Evolutionary conservation across 345 rosid species (phyloP).

Genomic region (Eucalyptus pauciflora): DNA sequence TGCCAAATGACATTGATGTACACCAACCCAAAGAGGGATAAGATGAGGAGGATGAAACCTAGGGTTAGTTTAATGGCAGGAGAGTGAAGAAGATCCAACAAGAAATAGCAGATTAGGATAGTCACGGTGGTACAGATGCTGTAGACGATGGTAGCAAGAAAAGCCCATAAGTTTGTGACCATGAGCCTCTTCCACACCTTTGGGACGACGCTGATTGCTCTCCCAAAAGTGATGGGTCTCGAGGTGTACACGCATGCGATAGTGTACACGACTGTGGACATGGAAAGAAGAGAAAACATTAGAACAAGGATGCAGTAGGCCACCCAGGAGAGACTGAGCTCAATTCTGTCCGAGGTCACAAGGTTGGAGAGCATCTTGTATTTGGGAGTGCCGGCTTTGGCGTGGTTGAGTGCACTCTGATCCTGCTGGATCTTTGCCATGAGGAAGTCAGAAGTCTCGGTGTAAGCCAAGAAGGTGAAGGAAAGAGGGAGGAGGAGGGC

Average conservation of each 20-base stretch:
- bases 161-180: conserved; percentile 23
- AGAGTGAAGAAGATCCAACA: not conserved
- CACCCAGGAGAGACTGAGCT: conserved; percentile 14
- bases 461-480: conserved; percentile 22
- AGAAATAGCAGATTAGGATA: not conserved
- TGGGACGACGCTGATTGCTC: conserved; percentile 25
- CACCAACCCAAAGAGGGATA: conserved; percentile 13
- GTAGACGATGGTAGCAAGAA: not conserved
- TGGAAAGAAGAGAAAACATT: conserved; percentile 36
- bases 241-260: conserved; percentile 34
- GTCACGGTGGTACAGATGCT: conserved; percentile 1
- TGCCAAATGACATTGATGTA: conserved; percentile 32
- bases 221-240: conserved; percentile 11
- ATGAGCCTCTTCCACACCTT: conserved; percentile 41
- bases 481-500: conserved; percentile 38
- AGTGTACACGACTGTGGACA: conserved; percentile 30
- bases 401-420: not conserved
- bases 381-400: not conserved
- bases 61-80: not conserved
- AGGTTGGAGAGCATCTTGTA: not conserved
- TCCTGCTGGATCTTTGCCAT: not conserved
- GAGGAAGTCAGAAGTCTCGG: conserved; percentile 14
- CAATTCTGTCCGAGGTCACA: conserved; percentile 8
- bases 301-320: conserved; percentile 18
- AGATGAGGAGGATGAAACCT: not conserved